Percentiles rank a stretch among this genome's conserved stretches.
These are phyloP conservation scores for peach (Prunus persica) DNA, from an alignment of 306 rosid species.

Conservation along the genomic window Prunus_persica_NCBIv2 NC_034015.1:21913501-21914000, in stretches of 20 bases:
- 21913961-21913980: constrained; percentile 8
- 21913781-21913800: background rate
- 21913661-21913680: background rate
- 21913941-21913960: background rate
- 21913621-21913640: background rate
- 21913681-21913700: background rate
- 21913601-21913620: background rate
- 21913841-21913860: background rate
- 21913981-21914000: constrained; percentile 20
- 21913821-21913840: background rate
- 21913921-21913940: constrained; percentile 15
- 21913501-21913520: constrained; percentile 25
- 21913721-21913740: too few relatives aligned
- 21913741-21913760: background rate
- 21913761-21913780: background rate
- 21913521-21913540: constrained; percentile 37
- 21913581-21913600: constrained; percentile 29
- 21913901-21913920: background rate
- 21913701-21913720: background rate
- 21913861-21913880: constrained; percentile 5
- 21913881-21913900: background rate
- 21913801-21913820: background rate
- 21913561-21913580: constrained; percentile 47
- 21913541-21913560: constrained; percentile 47
- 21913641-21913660: constrained; percentile 27